phyloP scores from a whole-genome alignment of 1,284 basidiomycete species.

The Cutaneotrichosporon spelunceum region DNA sequence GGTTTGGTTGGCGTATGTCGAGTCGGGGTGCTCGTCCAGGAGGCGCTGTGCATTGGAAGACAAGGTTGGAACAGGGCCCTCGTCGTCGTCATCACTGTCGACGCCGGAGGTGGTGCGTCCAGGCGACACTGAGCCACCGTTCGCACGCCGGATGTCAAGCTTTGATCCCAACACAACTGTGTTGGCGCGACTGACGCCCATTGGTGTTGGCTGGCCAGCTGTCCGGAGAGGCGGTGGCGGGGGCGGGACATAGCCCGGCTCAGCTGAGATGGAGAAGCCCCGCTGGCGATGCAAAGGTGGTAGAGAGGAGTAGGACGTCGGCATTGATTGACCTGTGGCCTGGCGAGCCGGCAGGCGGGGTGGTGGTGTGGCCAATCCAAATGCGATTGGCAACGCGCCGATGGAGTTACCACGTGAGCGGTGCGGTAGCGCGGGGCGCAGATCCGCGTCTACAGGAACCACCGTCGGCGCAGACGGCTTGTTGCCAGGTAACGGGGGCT shows the following conservation, averaged over 20 bases:
- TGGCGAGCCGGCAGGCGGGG: constrained; percentile 20
- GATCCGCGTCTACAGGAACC: not conserved
- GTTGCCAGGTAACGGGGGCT: constrained; percentile 32
- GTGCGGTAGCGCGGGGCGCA: constrained; percentile 24
- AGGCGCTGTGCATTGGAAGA: constrained; percentile 35
- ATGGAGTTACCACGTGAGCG: constrained; percentile 15
- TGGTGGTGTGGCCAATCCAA: constrained; percentile 3
- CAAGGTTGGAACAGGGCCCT: constrained; percentile 21
- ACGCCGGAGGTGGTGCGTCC: not conserved
- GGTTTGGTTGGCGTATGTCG: constrained; percentile 72
- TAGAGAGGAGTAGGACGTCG: not conserved
- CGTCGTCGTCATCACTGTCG: constrained; percentile 37
- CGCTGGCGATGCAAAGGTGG: not conserved
- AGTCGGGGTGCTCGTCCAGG: constrained; percentile 71
- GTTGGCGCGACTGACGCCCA: not conserved
- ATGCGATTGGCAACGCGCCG: not conserved
- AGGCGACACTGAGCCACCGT: constrained; percentile 1
- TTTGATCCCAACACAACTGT: not conserved
- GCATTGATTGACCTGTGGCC: not conserved
- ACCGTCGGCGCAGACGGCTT: constrained; percentile 25
- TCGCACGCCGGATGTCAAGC: not conserved
- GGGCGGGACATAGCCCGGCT: constrained; percentile 7
- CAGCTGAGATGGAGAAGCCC: not conserved
- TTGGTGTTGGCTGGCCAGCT: not conserved
- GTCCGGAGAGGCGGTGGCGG: constrained; percentile 30